Base-by-base conservation (phyloP, 208 protist genomes). In the Trypanosoma melophagium region DNA sequence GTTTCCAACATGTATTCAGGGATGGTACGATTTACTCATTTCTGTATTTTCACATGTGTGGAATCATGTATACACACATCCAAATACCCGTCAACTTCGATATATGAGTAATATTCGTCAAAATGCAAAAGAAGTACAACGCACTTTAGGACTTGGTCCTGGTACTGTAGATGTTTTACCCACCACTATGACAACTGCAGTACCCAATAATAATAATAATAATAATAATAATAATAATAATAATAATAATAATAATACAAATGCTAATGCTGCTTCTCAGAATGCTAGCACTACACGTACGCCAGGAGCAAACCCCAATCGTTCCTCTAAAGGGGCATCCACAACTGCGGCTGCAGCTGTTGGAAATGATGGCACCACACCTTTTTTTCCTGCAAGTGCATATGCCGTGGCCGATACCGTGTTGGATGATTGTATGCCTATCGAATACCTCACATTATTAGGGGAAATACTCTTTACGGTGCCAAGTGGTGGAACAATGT, bases 391-490 rank as follows among this genome's bases (percentile, higher is more conserved):
- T 4, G 81, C 81, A 0, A 71, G 60, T 40, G 42, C 69, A 14
- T 93, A 87, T 59, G 63, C 76, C 17, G 60, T 74, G 5, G 51
- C 64, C 0, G 69, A 76, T 3, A 44, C 79, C 0, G 55, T 79
- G 0, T 58, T 95, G 10, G 78, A 89, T 61, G 84, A 86, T 58
- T 60, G 52, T 53, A 76, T 89, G 50, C 89, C 89, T 4, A 79
- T 86, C 47, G 89, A 95, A 54, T 80, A 77, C 47, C 38, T 92
- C 14, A 84, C 90, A 50, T 69, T 92, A 21, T 61, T 92, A 7
- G 86, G 87, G 53, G 67, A 76, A 2, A 57, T 92, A 12, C 71
- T 95, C 19, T 87, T 92, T 50, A 75, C 68, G n/a, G 52, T 83
- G 7, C 77, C 80, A 3, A 61, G 69, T 4, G 58, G 66, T 19